Conservation (phyloP, 768 basidiomycete species). For the Boletus reticulatus region DNA sequence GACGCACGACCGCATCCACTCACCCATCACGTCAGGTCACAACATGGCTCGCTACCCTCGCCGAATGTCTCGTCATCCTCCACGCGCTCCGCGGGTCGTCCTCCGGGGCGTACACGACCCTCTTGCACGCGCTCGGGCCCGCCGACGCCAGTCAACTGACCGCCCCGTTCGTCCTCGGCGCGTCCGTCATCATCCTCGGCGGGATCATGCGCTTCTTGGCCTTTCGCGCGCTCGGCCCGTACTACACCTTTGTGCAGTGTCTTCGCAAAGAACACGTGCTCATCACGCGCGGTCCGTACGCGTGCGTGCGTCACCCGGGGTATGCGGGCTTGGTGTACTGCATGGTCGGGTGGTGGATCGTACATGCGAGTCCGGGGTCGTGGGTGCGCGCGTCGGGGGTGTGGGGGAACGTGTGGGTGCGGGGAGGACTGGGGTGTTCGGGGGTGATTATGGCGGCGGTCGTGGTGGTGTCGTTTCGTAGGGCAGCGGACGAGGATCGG, state of each 20-base stretch:
- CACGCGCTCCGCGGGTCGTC: background rate
- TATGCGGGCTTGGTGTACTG: conserved; percentile 14
- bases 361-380: background rate
- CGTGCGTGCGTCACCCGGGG: conserved; percentile 28
- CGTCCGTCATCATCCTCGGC: conserved; percentile 1
- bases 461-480: conserved; percentile 1
- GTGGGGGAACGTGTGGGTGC: background rate
- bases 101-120: background rate
- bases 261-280: conserved; percentile 22
- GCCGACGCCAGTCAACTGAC: conserved; percentile 1
- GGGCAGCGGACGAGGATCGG: conserved; percentile 22
- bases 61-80: conserved; percentile 1
- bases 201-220: conserved; percentile 3
- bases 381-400: conserved; percentile 4
- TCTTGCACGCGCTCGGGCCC: conserved; percentile 11
- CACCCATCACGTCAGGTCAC: background rate
- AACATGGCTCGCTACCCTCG: background rate
- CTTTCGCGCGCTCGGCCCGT: conserved; percentile 16
- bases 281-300: conserved; percentile 28
- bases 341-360: background rate
- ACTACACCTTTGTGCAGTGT: conserved; percentile 20
- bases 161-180: conserved; percentile 5
- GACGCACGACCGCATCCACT: background rate
- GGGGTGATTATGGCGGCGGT: background rate
- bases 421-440: background rate